Conservation (phyloP, 2,329 filamentous ascomycete genomes). For the Colletotrichum destructivum region DNA sequence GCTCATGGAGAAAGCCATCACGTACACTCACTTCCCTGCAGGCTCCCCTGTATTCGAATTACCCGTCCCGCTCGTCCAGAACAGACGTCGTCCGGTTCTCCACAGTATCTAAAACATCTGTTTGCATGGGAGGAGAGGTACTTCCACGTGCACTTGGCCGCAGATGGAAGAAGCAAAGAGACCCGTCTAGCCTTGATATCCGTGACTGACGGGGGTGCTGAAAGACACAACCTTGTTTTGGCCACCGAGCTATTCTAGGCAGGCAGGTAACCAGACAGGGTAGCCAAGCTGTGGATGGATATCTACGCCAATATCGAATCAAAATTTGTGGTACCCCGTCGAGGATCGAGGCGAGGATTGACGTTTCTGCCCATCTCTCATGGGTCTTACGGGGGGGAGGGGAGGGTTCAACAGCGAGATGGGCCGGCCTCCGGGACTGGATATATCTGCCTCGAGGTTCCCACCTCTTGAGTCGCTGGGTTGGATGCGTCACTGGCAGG, state of each 20-base stretch:
- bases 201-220: slow-evolving; percentile 19
- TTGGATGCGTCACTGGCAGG: slow-evolving; percentile 28
- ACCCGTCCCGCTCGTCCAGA: slow-evolving; percentile 7
- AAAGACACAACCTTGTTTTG: slow-evolving; percentile 28
- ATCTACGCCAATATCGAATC: slow-evolving; percentile 11
- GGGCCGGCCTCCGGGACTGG: neutral
- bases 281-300: too few species aligned
- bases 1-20: neutral
- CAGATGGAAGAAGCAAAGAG: slow-evolving; percentile 30
- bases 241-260: slow-evolving; percentile 6
- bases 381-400: neutral
- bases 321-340: slow-evolving; percentile 14
- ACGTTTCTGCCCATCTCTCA: neutral
- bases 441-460: slow-evolving; percentile 37
- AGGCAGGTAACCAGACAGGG: neutral
- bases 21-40: neutral
- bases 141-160: too few species aligned
- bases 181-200: slow-evolving; percentile 7
- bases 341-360: neutral
- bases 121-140: slow-evolving; percentile 13
- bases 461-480: neutral
- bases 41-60: slow-evolving; percentile 1
- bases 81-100: slow-evolving; percentile 12
- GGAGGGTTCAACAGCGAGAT: neutral
- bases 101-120: slow-evolving; percentile 34